A percentile compares a stretch with the other conserved stretches of the same genome.
These are phyloP conservation scores for Umbelopsis ramanniana DNA, from an alignment of 192 early-diverging fungal species.

Conservation along the genomic window DNA sequence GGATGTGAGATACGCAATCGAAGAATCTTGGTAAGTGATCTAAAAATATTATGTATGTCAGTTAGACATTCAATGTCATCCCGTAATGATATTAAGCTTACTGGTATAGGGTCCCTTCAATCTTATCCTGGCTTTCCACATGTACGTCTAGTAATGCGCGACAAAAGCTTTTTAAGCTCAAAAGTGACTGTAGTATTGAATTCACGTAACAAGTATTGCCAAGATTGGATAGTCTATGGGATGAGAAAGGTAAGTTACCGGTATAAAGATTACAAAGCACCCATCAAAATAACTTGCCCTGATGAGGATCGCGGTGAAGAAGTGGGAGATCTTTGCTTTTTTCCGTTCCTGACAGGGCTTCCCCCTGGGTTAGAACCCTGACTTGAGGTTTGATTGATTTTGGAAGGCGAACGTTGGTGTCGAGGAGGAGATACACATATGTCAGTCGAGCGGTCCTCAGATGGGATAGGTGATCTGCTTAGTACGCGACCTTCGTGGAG, in stretches of 20 bases:
- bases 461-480: background rate
- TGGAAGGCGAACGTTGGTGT: background rate
- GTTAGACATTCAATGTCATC: background rate
- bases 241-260: background rate
- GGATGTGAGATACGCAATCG: background rate
- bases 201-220: conserved; percentile 27
- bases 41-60: background rate
- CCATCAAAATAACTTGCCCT: background rate
- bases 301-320: background rate
- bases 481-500: background rate
- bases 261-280: background rate
- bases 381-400: background rate
- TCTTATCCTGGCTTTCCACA: background rate
- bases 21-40: conserved; percentile 5
- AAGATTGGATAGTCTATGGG: conserved; percentile 14
- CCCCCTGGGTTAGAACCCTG: too few relatives aligned
- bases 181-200: conserved; percentile 18
- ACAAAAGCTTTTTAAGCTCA: conserved; percentile 12
- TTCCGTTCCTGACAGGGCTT: background rate
- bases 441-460: background rate
- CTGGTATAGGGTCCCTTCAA: conserved; percentile 21
- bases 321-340: background rate
- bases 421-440: background rate
- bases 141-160: conserved; percentile 15
- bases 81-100: background rate